These are phyloP conservation scores for Aspergillus eucalypticola DNA, from an alignment of 2,329 filamentous ascomycete genomes.

Conservation along the genomic window DNA sequence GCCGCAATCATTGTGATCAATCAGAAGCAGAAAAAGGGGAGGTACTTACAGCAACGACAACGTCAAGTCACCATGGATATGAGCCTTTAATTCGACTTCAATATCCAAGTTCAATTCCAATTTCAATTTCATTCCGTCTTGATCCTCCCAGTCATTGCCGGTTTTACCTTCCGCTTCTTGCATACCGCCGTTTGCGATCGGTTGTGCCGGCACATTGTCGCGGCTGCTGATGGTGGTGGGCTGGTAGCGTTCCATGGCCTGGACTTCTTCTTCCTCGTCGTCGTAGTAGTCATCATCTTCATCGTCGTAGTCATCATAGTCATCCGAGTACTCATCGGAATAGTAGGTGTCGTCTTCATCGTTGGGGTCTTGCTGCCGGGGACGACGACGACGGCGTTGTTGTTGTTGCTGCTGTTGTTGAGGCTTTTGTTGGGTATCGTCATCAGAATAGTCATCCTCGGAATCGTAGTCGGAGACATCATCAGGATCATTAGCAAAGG, in stretches of 20 bases:
- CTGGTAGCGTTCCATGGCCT: slow-evolving; percentile 31
- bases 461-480: slow-evolving; percentile 31
- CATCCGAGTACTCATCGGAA: slow-evolving; percentile 26
- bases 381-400: slow-evolving; percentile 21
- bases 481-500: slow-evolving; percentile 29
- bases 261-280: slow-evolving; percentile 29
- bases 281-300: slow-evolving; percentile 34
- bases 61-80: slow-evolving; percentile 65
- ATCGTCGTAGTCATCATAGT: slow-evolving; percentile 35
- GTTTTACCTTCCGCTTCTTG: slow-evolving; percentile 25
- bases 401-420: slow-evolving; percentile 19
- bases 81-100: slow-evolving; percentile 65
- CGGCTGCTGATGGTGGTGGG: slow-evolving; percentile 16
- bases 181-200: slow-evolving; percentile 24
- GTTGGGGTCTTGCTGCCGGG: slow-evolving; percentile 23
- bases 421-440: slow-evolving; percentile 21
- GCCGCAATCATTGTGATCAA: not conserved
- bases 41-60: slow-evolving; percentile 50
- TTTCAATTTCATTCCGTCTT: slow-evolving; percentile 55
- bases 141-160: slow-evolving; percentile 25
- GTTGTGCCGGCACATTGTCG: slow-evolving; percentile 10
- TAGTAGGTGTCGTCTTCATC: slow-evolving; percentile 35
- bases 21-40: slow-evolving; percentile 3
- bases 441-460: slow-evolving; percentile 31
- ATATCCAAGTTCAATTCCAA: slow-evolving; percentile 64